These are phyloP conservation scores for Verticillium tricorpus DNA, from an alignment of 2,329 filamentous ascomycete species.

Conservation along the genomic window DNA sequence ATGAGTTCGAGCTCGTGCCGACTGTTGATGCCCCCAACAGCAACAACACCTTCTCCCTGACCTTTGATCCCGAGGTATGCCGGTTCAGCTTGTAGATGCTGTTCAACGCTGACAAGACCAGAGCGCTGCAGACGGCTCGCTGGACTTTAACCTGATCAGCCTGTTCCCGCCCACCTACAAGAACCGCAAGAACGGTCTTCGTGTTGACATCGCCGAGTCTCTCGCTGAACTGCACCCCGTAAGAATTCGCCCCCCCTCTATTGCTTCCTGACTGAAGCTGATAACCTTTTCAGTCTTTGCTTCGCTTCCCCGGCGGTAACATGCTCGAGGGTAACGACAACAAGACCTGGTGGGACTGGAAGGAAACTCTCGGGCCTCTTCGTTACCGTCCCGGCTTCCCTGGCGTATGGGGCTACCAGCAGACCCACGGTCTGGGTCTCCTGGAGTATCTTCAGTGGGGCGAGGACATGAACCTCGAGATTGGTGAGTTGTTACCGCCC, in stretches of 20 bases:
- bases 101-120: slow-evolving; percentile 11
- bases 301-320: slow-evolving; percentile 63
- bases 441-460: slow-evolving; percentile 59
- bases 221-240: slow-evolving; percentile 47
- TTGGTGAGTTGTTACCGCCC: slow-evolving; percentile 28
- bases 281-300: slow-evolving; percentile 31
- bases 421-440: slow-evolving; percentile 58
- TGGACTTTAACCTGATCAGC: slow-evolving; percentile 56
- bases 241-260: slow-evolving; percentile 10
- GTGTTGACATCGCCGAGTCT: slow-evolving; percentile 49
- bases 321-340: slow-evolving; percentile 48
- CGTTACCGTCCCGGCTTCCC: slow-evolving; percentile 50
- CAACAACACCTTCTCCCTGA: slow-evolving; percentile 53
- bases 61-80: slow-evolving; percentile 39
- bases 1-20: slow-evolving; percentile 40
- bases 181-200: slow-evolving; percentile 51
- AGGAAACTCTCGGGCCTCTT: slow-evolving; percentile 49
- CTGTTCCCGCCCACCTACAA: slow-evolving; percentile 59
- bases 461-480: slow-evolving; percentile 54
- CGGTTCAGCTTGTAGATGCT: slow-evolving; percentile 1
- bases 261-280: neutral
- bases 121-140: slow-evolving; percentile 31
- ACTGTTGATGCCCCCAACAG: slow-evolving; percentile 41
- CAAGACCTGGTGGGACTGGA: slow-evolving; percentile 45
- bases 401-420: slow-evolving; percentile 55